Base-by-base conservation (phyloP, 108 stramenopile genomes). In the Conticribra weissflogii region DNA sequence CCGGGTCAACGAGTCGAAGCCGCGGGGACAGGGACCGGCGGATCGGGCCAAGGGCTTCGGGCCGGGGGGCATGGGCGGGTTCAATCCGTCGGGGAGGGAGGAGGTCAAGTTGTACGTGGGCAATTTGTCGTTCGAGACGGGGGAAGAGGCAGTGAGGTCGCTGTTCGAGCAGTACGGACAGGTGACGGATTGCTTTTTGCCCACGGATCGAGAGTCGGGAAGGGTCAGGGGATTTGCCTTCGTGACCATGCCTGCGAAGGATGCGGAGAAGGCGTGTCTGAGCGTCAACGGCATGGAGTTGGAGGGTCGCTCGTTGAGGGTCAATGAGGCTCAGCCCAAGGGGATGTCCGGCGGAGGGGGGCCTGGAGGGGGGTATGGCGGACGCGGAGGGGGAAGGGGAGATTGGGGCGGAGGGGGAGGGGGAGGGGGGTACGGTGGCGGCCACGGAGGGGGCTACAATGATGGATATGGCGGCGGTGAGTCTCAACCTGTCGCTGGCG, bases 261-360 rank as follows among this genome's bases (percentile, higher is more conserved):
- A 83, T 30, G 83, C 81, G 23, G 70, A 82, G 68, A 48, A 24
- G 15, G 86, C 86, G 28, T 58, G 78, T 45, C 66, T 25, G 2
- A 71, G 75, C 69, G 59, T 68, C 2, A 74, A 81, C 54, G 82
- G 85, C 28, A 36, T 68, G 58, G 85, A 86, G 50, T 52, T 86
- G 44, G 85, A 86, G 55, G 85, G 85, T 3, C 55, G 85, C 33
- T 46, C 34, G 2, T 19, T 86, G 47, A 58, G 82, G 63, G 85
- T 86, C 14, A 83, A 95, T 61, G 91, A 91, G 63, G 94, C 94
- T 23, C 93, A 95, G 78, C 93, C 93, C 52, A 89, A 89, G 49
- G 89, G 89, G 34, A 24, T 62, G 33, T 21, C 44, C 27, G n/a
- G 63, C 18, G 64, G 61, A 34, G 72, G 63, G 30, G 77, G 60